Conservation (phyloP, 2,329 filamentous ascomycete genomes). For the Bipolaris gigantea region DNA sequence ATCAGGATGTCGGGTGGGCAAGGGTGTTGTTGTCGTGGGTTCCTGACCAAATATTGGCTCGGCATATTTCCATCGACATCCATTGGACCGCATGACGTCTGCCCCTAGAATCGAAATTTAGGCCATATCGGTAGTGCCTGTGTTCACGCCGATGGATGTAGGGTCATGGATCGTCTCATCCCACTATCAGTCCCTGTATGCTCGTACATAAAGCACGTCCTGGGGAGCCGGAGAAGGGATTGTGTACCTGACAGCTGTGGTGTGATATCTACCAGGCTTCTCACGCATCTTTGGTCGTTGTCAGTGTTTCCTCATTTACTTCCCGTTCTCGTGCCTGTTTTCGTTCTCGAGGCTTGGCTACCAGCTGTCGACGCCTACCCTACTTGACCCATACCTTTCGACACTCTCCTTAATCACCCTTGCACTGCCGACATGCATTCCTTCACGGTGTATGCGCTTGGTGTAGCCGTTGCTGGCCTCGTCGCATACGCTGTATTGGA, state of each 20-base stretch:
- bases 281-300: slow-evolving; percentile 6
- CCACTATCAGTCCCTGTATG: slow-evolving; percentile 8
- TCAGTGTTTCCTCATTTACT: slow-evolving; percentile 3
- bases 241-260: slow-evolving; percentile 2
- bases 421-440: slow-evolving; percentile 43
- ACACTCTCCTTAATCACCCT: not conserved
- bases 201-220: slow-evolving; percentile 12
- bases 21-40: slow-evolving; percentile 5
- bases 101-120: slow-evolving; percentile 5
- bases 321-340: not conserved
- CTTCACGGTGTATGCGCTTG: slow-evolving; percentile 43
- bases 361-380: not conserved
- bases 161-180: slow-evolving; percentile 8
- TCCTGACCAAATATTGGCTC: slow-evolving; percentile 5
- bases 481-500: slow-evolving; percentile 40
- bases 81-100: slow-evolving; percentile 11
- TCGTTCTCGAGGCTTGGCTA: not conserved
- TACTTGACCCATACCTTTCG: not conserved
- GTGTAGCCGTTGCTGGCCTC: slow-evolving; percentile 45
- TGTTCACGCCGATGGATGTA: slow-evolving; percentile 5
- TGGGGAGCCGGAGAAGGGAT: slow-evolving; percentile 29
- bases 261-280: slow-evolving; percentile 23
- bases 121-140: slow-evolving; percentile 8
- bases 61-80: slow-evolving; percentile 3
- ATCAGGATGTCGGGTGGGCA: slow-evolving; percentile 8